phyloP scores from a whole-genome alignment of 2,329 filamentous ascomycete genomes.

The Phaeophleospora eucalypticola region DNA sequence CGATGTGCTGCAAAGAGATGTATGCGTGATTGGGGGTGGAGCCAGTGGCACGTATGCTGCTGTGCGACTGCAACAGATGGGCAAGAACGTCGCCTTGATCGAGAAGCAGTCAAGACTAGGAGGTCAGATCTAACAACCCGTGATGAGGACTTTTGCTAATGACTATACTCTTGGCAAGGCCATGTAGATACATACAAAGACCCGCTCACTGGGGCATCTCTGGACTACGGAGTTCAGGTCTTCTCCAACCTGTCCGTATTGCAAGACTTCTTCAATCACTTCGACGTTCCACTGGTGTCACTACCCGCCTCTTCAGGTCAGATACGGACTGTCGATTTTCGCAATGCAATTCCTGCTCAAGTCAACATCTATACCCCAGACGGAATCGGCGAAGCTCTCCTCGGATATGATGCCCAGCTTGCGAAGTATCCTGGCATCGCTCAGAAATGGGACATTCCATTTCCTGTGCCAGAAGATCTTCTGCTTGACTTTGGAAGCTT shows the following conservation, averaged over 20 bases:
- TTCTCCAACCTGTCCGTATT: slow-evolving; percentile 41
- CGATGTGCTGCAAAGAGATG: slow-evolving; percentile 21
- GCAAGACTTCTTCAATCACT: slow-evolving; percentile 43
- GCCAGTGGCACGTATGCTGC: slow-evolving; percentile 40
- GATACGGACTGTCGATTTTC: not conserved
- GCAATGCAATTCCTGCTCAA: not conserved
- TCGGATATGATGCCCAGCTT: not conserved
- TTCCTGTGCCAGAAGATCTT: slow-evolving; percentile 44
- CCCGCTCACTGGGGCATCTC: slow-evolving; percentile 30
- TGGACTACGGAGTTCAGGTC: slow-evolving; percentile 39
- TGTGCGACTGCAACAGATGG: slow-evolving; percentile 36
- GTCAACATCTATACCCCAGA: slow-evolving; percentile 5
- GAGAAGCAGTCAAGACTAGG: slow-evolving; percentile 42
- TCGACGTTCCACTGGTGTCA: slow-evolving; percentile 41
- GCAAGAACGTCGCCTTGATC: slow-evolving; percentile 37
- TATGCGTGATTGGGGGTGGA: slow-evolving; percentile 43
- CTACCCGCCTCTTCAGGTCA: no score
- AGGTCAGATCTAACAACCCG: not conserved
- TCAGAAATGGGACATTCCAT: slow-evolving; percentile 43
- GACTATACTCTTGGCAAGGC: not conserved
- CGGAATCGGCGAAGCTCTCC: no score
- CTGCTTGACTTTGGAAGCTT: slow-evolving; percentile 48
- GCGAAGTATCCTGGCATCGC: slow-evolving; percentile 31
- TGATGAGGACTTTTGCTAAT: not conserved
- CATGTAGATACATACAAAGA: slow-evolving; percentile 48